phyloP scores from a whole-genome alignment of 2,329 filamentous ascomycete species.

The Aspergillus flavus region DNA sequence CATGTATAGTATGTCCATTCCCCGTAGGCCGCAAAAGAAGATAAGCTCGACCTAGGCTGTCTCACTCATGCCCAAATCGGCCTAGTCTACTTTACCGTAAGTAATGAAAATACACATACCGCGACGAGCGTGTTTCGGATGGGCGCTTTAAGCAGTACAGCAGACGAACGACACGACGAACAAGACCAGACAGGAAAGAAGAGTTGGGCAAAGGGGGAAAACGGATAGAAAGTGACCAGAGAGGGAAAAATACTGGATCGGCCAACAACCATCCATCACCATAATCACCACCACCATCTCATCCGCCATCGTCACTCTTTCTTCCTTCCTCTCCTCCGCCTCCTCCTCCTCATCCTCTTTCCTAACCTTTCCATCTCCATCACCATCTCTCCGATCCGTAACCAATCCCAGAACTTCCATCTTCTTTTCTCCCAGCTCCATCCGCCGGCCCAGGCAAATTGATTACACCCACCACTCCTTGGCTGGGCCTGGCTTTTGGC shows the following conservation, averaged over 20 bases:
- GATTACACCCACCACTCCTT: slow-evolving; percentile 4
- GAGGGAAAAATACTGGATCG: slow-evolving; percentile 15
- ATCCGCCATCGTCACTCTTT: slow-evolving; percentile 9
- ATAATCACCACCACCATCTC: slow-evolving; percentile 12
- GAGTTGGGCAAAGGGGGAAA: slow-evolving; percentile 21
- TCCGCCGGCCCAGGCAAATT: slow-evolving; percentile 3
- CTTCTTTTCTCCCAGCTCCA: neutral
- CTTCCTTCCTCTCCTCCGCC: slow-evolving; percentile 7
- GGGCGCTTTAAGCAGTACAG: slow-evolving; percentile 10
- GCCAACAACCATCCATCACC: slow-evolving; percentile 1
- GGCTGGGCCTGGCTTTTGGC: slow-evolving; percentile 3
- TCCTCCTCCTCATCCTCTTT: slow-evolving; percentile 1
- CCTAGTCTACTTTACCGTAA: neutral
- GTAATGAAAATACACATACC: slow-evolving; percentile 19
- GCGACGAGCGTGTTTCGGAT: slow-evolving; percentile 12
- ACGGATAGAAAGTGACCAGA: slow-evolving; percentile 6
- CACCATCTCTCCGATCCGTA: neutral
- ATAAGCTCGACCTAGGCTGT: too few relatives aligned
- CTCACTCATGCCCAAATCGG: neutral
- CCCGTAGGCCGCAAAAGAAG: too few relatives aligned
- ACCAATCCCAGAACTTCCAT: neutral
- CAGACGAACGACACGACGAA: slow-evolving; percentile 11
- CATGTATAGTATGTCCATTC: too few relatives aligned
- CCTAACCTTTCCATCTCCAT: neutral
- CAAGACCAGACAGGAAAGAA: slow-evolving; percentile 8